These are phyloP conservation scores for Bimuria novae-zelandiae DNA, from an alignment of 2,329 filamentous ascomycete genomes.

Conservation along the genomic window DNA sequence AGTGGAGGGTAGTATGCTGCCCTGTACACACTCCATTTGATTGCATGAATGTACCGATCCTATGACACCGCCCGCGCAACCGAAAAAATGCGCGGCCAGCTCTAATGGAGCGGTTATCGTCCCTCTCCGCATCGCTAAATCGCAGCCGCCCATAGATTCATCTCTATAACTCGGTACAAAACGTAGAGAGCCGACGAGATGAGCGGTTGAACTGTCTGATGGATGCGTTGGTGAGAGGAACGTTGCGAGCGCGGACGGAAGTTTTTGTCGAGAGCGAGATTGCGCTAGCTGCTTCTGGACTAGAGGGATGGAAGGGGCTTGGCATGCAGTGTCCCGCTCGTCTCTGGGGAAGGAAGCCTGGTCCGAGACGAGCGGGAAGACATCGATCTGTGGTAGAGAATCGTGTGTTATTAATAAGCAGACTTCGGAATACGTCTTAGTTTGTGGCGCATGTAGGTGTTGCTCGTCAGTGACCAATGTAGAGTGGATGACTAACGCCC, in stretches of 20 bases:
- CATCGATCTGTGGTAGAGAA: too few species aligned
- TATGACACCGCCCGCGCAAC: slow-evolving; percentile 86
- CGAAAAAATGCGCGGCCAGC: slow-evolving; percentile 68
- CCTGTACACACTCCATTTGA: too few species aligned
- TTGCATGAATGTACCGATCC: slow-evolving; percentile 66
- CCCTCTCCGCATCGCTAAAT: slow-evolving; percentile 65
- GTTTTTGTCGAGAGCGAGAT: slow-evolving; percentile 21
- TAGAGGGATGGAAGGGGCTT: slow-evolving; percentile 1
- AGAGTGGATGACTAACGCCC: not conserved
- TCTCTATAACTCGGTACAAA: slow-evolving; percentile 43
- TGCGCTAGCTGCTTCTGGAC: not conserved
- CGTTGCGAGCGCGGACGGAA: slow-evolving; percentile 17
- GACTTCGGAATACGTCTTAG: too few species aligned
- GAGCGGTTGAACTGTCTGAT: slow-evolving; percentile 48
- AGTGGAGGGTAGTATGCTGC: too few species aligned
- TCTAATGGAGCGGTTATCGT: slow-evolving; percentile 68
- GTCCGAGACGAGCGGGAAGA: too few species aligned
- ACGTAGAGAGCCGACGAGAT: slow-evolving; percentile 46
- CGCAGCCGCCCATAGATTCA: slow-evolving; percentile 52
- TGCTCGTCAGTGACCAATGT: too few species aligned
- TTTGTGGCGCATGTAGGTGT: too few species aligned
- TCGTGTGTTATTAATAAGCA: too few species aligned
- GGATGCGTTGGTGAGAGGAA: slow-evolving; percentile 37
- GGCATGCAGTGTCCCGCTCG: not conserved
- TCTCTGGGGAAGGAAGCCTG: too few species aligned